Evolutionary conservation across 495 filamentous ascomycete species (phyloP).

Genomic region (Daldinia concentrica): DNA sequence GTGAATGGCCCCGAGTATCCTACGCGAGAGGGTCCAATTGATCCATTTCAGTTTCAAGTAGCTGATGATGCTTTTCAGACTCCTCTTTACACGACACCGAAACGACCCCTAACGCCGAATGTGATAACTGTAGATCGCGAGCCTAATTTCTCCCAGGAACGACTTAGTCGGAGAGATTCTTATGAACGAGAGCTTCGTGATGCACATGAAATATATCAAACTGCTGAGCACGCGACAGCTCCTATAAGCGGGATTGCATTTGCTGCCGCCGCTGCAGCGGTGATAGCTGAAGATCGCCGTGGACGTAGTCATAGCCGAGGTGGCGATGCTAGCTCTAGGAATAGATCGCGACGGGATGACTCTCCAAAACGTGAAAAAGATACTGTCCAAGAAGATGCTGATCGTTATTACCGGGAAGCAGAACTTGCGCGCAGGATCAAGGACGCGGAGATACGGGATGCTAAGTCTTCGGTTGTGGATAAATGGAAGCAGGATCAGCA

Average conservation of each 20-base stretch:
- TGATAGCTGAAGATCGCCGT: slow-evolving; percentile 45
- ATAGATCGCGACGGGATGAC: slow-evolving; percentile 32
- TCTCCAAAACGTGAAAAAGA: slow-evolving; percentile 47
- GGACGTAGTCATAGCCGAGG: slow-evolving; percentile 38
- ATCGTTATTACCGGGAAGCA: slow-evolving; percentile 61
- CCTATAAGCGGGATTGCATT: slow-evolving; percentile 50
- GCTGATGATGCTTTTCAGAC: slow-evolving; percentile 58
- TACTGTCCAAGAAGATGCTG: slow-evolving; percentile 59
- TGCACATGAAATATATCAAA: slow-evolving; percentile 47
- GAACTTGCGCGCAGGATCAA: slow-evolving; percentile 56
- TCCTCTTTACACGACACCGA: slow-evolving; percentile 49
- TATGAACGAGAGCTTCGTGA: slow-evolving; percentile 53
- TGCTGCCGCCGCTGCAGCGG: slow-evolving; percentile 48
- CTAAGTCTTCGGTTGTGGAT: slow-evolving; percentile 58
- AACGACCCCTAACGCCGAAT: slow-evolving; percentile 48
- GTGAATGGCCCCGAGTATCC: slow-evolving; percentile 8
- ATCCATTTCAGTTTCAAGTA: slow-evolving; percentile 64
- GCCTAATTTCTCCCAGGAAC: slow-evolving; percentile 51
- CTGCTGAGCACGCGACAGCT: slow-evolving; percentile 50
- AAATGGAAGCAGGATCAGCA: slow-evolving; percentile 57
- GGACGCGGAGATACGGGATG: slow-evolving; percentile 58
- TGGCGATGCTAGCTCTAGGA: slow-evolving; percentile 30
- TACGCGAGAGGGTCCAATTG: slow-evolving; percentile 44
- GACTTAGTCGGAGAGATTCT: slow-evolving; percentile 53
- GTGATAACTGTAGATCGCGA: slow-evolving; percentile 58